phyloP scores from a whole-genome alignment of 495 filamentous ascomycete species.

The Neurospora hispaniola region DNA sequence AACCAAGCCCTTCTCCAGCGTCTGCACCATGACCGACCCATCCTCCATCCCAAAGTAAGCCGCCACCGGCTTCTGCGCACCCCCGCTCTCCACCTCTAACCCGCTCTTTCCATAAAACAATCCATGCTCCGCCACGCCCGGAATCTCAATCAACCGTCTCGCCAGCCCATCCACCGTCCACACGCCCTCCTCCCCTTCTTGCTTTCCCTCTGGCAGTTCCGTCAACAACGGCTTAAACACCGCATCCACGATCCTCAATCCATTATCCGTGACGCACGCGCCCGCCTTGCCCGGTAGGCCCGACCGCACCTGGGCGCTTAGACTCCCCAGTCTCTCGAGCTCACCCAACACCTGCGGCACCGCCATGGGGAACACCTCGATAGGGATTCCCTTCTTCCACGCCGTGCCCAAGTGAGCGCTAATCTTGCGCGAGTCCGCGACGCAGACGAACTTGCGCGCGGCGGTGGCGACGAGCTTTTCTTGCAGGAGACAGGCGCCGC shows the following conservation, averaged over 20 bases:
- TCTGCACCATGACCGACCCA: constrained; percentile 25
- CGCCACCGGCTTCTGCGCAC: constrained; percentile 83
- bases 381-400: constrained; percentile 73
- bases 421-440: constrained; percentile 88
- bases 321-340: constrained; percentile 59
- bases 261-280: constrained; percentile 85
- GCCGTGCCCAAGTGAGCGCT: constrained; percentile 52
- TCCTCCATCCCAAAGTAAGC: constrained; percentile 91
- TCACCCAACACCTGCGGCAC: constrained; percentile 57
- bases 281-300: constrained; percentile 62
- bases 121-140: constrained; percentile 84
- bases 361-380: constrained; percentile 84
- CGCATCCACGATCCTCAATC: constrained; percentile 87
- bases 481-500: constrained; percentile 92
- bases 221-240: constrained; percentile 66
- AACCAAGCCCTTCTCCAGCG: constrained; percentile 20
- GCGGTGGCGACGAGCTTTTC: constrained; percentile 89
- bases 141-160: constrained; percentile 54
- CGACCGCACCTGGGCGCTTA: constrained; percentile 55
- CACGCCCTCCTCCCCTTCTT: constrained; percentile 40
- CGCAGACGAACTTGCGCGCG: constrained; percentile 83
- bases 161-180: constrained; percentile 74
- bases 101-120: constrained; percentile 78
- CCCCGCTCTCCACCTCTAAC: constrained; percentile 42
- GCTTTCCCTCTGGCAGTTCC: constrained; percentile 20